phyloP scores from a whole-genome alignment of 176 grass and related monocot genomes.

The Aegilops speltoides region DNA sequence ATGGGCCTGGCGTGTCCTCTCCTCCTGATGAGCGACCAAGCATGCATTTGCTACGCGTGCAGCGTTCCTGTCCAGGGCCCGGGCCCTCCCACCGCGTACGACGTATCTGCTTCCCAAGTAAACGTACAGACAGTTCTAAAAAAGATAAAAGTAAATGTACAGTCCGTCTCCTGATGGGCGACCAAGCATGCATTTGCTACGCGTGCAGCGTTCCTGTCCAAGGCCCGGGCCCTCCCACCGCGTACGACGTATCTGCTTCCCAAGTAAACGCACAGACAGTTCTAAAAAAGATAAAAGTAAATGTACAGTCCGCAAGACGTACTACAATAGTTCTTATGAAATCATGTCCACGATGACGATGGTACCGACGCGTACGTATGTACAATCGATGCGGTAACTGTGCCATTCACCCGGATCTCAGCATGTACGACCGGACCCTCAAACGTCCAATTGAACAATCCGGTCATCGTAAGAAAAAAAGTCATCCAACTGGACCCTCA shows the following conservation, averaged over 20 bases:
- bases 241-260: background rate
- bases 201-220: constrained; percentile 4
- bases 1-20: background rate
- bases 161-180: background rate
- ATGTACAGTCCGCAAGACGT: background rate
- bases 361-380: no score
- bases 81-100: background rate
- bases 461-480: no score
- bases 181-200: constrained; percentile 16
- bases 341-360: no score
- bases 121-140: background rate
- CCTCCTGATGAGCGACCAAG: background rate
- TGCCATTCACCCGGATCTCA: no score
- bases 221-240: background rate
- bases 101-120: background rate
- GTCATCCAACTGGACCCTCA: no score
- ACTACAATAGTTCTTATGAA: background rate
- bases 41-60: constrained; percentile 10
- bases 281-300: no score
- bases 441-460: no score
- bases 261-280: background rate
- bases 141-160: background rate
- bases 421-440: no score
- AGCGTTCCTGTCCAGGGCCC: background rate
- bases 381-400: no score